Conservation (phyloP, 2,329 filamentous ascomycete species). For the Achaetomium macrosporum region DNA sequence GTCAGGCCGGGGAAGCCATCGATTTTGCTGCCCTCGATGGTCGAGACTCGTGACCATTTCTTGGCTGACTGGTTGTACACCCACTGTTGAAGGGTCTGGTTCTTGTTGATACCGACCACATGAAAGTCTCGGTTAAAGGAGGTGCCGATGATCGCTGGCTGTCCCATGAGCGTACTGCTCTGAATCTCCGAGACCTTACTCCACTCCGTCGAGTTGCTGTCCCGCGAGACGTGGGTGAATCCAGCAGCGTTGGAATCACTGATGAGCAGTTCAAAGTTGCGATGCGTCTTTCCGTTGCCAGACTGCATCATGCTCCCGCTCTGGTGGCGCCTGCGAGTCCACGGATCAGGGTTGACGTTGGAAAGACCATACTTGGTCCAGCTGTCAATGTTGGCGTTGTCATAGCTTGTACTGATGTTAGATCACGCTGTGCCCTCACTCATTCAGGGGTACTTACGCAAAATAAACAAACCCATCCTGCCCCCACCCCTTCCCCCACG, state of each 20-base stretch:
- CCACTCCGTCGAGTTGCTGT: slow-evolving; percentile 12
- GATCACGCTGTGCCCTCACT: too few relatives aligned
- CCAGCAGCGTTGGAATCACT: neutral
- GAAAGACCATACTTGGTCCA: slow-evolving; percentile 22
- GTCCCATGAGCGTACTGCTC: slow-evolving; percentile 1
- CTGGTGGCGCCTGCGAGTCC: slow-evolving; percentile 19
- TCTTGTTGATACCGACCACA: slow-evolving; percentile 5
- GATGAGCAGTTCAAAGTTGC: slow-evolving; percentile 19
- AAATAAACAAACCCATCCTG: slow-evolving; percentile 20
- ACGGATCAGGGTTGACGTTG: slow-evolving; percentile 22
- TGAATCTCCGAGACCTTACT: neutral
- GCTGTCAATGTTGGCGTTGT: slow-evolving; percentile 18
- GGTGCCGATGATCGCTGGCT: slow-evolving; percentile 19
- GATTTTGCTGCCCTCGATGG: slow-evolving; percentile 7
- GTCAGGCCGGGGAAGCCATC: slow-evolving; percentile 17
- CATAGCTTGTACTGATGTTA: slow-evolving; percentile 14
- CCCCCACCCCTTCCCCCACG: slow-evolving; percentile 20
- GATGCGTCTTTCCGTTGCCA: slow-evolving; percentile 19
- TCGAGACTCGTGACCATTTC: slow-evolving; percentile 10
- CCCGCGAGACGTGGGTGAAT: slow-evolving; percentile 13
- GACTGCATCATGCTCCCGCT: slow-evolving; percentile 21
- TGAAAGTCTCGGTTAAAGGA: slow-evolving; percentile 21
- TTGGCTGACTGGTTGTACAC: slow-evolving; percentile 9
- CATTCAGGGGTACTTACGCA: slow-evolving; percentile 10
- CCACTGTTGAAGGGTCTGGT: slow-evolving; percentile 14